Base-by-base conservation (phyloP, 345 rosid genomes). In the Dovyalis caffra region DNA sequence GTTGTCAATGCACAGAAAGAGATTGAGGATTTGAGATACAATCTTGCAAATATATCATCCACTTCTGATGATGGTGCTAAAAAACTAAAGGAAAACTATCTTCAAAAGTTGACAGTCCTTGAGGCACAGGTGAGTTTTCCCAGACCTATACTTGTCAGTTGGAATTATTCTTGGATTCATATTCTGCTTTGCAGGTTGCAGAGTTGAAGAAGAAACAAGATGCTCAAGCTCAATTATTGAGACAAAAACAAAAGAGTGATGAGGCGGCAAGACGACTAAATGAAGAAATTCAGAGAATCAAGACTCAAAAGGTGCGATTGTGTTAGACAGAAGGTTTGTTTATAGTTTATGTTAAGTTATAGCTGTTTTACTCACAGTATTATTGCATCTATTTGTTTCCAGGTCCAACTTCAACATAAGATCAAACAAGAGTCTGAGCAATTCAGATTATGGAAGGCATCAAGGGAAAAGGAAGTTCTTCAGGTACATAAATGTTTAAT, bases 201-300 rank as follows among this genome's bases (percentile, higher is more conserved):
- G 93, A 85, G 71, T 77, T 95, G 86, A 95, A 91, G 85, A 95
- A 91, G 86, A 95, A 91, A 85, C 99, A 95, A 86, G 99, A 95
- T 78, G 91, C 97, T 74, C 99, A 95, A 86, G 87, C 98, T 73
- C 98, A 93, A 80, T 82, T 91, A 58, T 86, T 95, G 87, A 90
- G 94, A 76, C 98, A 95, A 84, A 95, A 93, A 81, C 99, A 95
- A 78, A 95, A 91, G 81, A 93, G 98, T 74, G 99, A 95, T 11
- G 98, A 95, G 63, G 96, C 94, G 7, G 90, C 97, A 65, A 89
- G 76, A 83, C 78, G 91, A 65, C 82, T 95, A 60, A 92, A 93
- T 69, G 98, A 95, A 73, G 99, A 93, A 80, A 95, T 95, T 80
- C 99, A 89, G 8, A 90, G 90, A 85, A 94, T 94, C 35, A 94